Conservation (phyloP, 306 rosid species). For the Cajanus cajan region DNA sequence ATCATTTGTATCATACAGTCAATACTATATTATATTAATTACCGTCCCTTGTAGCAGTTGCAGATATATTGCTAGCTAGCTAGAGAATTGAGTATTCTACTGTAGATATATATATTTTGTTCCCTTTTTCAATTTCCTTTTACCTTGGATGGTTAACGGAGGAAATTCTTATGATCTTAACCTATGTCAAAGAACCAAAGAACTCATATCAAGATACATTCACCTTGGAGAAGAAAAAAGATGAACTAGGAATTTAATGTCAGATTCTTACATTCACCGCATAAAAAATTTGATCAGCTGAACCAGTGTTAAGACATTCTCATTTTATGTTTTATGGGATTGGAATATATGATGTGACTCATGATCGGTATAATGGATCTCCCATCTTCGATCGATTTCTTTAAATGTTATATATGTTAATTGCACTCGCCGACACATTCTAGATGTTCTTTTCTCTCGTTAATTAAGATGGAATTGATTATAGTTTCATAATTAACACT, state of each 20-base stretch:
- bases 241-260: neutral
- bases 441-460: neutral
- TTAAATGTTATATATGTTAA: neutral
- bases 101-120: neutral
- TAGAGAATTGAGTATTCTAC: neutral
- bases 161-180: neutral
- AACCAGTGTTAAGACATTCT: neutral
- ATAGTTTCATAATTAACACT: neutral
- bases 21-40: neutral
- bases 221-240: neutral
- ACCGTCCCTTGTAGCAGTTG: neutral
- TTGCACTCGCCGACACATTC: neutral
- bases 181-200: neutral
- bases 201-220: neutral
- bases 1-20: neutral
- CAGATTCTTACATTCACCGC: neutral
- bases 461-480: neutral
- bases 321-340: slow-evolving; percentile 3
- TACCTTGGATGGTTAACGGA: neutral
- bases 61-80: neutral
- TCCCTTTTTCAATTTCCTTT: neutral
- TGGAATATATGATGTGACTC: slow-evolving; percentile 1
- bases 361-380: neutral
- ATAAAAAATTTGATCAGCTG: neutral
- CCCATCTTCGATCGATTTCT: neutral